phyloP scores from a whole-genome alignment of 768 basidiomycete genomes.

The Cyclocybe cylindracea region DNA sequence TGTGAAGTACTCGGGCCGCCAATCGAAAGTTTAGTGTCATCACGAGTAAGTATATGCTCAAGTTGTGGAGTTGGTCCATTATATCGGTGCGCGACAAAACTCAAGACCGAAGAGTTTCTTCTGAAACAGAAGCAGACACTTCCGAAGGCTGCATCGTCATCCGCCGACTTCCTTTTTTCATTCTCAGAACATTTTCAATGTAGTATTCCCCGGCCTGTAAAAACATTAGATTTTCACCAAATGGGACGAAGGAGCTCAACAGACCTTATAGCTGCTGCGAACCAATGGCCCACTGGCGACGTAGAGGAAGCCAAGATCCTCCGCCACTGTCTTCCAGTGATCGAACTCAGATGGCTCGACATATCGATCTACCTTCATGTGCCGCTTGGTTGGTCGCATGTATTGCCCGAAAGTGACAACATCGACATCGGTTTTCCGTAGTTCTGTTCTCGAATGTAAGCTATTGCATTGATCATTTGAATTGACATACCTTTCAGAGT shows the following conservation, averaged over 20 bases:
- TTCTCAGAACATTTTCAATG: conserved; percentile 85
- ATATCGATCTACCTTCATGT: conserved; percentile 99
- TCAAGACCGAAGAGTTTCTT: no score
- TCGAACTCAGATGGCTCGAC: conserved; percentile 94
- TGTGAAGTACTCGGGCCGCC: no score
- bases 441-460: conserved; percentile 49
- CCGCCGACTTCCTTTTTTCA: conserved; percentile 50
- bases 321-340: conserved; percentile 86
- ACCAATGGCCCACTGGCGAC: conserved; percentile 97
- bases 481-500: conserved; percentile 71
- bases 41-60: no score
- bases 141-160: conserved; percentile 27
- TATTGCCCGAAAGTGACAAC: conserved; percentile 99
- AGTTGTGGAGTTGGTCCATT: no score
- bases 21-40: no score
- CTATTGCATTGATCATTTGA: conserved; percentile 4
- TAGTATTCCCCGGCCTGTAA: conserved; percentile 94
- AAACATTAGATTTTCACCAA: neutral
- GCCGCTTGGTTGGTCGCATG: conserved; percentile 98
- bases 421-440: conserved; percentile 87
- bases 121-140: neutral
- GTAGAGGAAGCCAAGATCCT: conserved; percentile 94
- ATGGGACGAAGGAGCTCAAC: conserved; percentile 14
- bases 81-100: no score
- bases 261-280: conserved; percentile 94